Evolutionary conservation across 139 green algal species (phyloP), one percentile per base, ranked within the genome.

Genomic region (Spirogloea muscicola): DNA sequence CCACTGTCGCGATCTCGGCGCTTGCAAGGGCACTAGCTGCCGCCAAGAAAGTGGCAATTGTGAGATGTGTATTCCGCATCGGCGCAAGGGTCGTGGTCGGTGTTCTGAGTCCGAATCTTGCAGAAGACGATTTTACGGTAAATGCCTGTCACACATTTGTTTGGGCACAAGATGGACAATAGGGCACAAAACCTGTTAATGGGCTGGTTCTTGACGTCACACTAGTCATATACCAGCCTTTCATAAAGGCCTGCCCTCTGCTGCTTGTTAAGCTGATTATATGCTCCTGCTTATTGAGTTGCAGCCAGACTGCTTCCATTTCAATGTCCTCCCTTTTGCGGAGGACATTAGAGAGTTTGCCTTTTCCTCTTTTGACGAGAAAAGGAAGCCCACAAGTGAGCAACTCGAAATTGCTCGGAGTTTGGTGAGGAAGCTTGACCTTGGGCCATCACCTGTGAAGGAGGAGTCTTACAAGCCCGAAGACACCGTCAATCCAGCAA

Each of bases 291-390:
- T 21, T 64, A 5, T 46, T 72, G 25, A 16, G 7, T 76, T 3
- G 58, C 68, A 76, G 68, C 52, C 58, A 38, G 69, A 78, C 21
- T 36, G 58, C 16, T 43, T 78, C n/a, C 42, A 64, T 25, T 51
- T 78, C 59, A 78, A 78, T 33, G 25, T 33, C 4, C 43, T 78
- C 4, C 69, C 69, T 4, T 78, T 78, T 59, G 52, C 69, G 10
- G 69, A 78, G 38, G 69, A 78, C 49, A 49, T 78, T 59, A 21
- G 69, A 5, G 69, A 78, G 7, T 68, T 44, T 10, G n/a, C 25
- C 18, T 78, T 78, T 65, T 21, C 18, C 4, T 75, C 69, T 21
- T 59, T 78, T 4, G 16, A 3, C 38, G 36, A 58, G 29, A 61
- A 39, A n/a, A 27, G 43, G 33, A 58, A 37, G 6, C 69, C 69